Evolutionary conservation across 1,139 yeast genomes (phyloP).

Genomic region (Debaryomyces nepalensis): DNA sequence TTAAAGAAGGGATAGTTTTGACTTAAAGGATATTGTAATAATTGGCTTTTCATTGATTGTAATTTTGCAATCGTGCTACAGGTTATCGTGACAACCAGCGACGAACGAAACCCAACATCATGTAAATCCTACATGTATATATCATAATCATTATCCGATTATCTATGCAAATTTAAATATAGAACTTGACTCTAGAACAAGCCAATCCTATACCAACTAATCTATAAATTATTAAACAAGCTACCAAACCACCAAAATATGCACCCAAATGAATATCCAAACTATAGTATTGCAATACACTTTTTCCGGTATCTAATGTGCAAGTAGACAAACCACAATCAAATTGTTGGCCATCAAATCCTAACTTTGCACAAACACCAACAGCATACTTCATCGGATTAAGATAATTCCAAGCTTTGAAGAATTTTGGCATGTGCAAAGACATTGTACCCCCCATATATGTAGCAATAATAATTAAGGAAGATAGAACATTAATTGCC

Average conservation of each 20-base stretch:
- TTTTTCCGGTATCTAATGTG: conserved; percentile 38
- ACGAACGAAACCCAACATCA: no score
- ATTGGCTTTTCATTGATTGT: no score
- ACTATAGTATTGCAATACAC: conserved; percentile 39
- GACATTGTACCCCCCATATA: conserved; percentile 92
- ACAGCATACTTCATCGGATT: conserved; percentile 77
- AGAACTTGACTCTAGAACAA: conserved; percentile 35
- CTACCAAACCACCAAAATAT: conserved; percentile 41
- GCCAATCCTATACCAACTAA: conserved; percentile 31
- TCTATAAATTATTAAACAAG: conserved; percentile 42
- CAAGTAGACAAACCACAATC: conserved; percentile 35
- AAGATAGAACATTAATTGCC: conserved; percentile 72
- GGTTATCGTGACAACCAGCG: no score
- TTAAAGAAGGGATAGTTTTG: no score
- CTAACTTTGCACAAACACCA: conserved; percentile 51
- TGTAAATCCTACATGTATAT: no score
- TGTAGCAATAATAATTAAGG: conserved; percentile 66
- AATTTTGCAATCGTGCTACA: no score
- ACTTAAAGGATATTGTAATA: no score
- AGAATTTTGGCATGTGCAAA: conserved; percentile 67
- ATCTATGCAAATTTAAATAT: conserved; percentile 9
- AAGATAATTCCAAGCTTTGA: conserved; percentile 70
- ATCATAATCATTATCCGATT: no score
- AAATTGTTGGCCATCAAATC: conserved; percentile 39
- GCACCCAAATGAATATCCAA: conserved; percentile 35